Evolutionary conservation across 1,139 yeast species (phyloP).

Genomic region (Candida labiduridarum): DNA sequence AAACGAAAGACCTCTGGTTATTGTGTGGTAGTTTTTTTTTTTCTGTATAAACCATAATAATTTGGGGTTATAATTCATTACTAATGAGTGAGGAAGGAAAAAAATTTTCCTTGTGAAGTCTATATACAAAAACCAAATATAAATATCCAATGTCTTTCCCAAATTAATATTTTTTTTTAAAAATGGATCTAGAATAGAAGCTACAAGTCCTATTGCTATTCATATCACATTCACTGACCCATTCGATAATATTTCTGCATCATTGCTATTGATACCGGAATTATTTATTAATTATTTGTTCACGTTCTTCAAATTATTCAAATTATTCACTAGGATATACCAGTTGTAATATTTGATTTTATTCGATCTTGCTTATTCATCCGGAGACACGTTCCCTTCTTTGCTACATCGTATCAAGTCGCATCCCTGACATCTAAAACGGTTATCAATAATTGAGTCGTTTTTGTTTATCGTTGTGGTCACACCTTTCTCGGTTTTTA

Average conservation of each 20-base stretch:
- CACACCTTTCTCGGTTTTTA: background rate
- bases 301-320: slow-evolving; percentile 1
- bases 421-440: background rate
- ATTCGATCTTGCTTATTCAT: background rate
- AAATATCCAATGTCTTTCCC: slow-evolving; percentile 1
- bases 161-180: background rate
- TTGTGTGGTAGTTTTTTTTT: background rate
- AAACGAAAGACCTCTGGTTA: background rate
- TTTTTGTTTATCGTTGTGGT: background rate
- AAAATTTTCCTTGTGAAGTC: background rate
- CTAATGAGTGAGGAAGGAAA: background rate
- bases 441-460: background rate
- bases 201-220: too few species aligned
- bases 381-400: background rate
- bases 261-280: background rate
- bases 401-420: too few species aligned
- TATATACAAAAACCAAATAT: slow-evolving; percentile 1
- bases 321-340: background rate
- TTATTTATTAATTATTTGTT: background rate
- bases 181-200: too few species aligned
- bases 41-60: slow-evolving; percentile 1
- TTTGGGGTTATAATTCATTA: slow-evolving; percentile 3
- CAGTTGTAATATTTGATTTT: background rate
- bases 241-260: background rate
- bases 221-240: background rate